Base-by-base conservation (phyloP, 805 yeast species). In the Starmerella gropengiesseri region DNA sequence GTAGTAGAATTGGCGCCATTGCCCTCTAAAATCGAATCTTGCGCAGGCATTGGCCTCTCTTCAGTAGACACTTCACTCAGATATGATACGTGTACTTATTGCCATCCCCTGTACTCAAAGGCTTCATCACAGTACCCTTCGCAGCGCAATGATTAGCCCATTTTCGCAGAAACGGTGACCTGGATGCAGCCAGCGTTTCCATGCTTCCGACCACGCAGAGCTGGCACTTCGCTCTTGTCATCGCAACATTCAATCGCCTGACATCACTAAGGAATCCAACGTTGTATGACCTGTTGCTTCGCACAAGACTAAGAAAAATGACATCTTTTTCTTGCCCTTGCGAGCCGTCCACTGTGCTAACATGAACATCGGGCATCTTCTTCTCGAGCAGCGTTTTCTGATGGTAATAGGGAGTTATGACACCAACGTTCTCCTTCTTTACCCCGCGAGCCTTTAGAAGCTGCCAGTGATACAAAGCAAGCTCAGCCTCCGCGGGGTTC, bases 321-420 rank as follows among this genome's bases (percentile, higher is more conserved):
- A 83, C 73, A 50, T 82, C 89, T 57, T 81, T 83, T 56, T 83
- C 94, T 60, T 82, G 93, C 50, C 86, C 87, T 63, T 80, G 94
- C 56, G 81, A 83, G 2, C 93, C 93, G 69, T 83, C 94, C 46
- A 83, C 82, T 0, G 94, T 81, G 54, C 81, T 81, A 59, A 83
- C 81, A 55, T 80, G 86, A 47, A 74, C 79, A 19, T 5, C 31
- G 14, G 41, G 34, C 2, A 29, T 7, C 11, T 9, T 9, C 2
- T 2, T 14, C 2, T n/a, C 5, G 7, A 33, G 19, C 7, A 33
- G 16, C 6, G 14, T 21, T 12, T 14, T 25, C 14, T 33, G 37
- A 8, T 16, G 28, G 5, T 9, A 19, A 17, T 33, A 33, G 12
- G 37, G 37, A 4, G 37, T 7, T 7, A 33, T 25, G 20, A 33